A percentile compares a stretch with the other conserved stretches of the same genome.
Conservation (phyloP, 2,329 filamentous ascomycete genomes). For the Mycosphaerella sp. region DNA sequence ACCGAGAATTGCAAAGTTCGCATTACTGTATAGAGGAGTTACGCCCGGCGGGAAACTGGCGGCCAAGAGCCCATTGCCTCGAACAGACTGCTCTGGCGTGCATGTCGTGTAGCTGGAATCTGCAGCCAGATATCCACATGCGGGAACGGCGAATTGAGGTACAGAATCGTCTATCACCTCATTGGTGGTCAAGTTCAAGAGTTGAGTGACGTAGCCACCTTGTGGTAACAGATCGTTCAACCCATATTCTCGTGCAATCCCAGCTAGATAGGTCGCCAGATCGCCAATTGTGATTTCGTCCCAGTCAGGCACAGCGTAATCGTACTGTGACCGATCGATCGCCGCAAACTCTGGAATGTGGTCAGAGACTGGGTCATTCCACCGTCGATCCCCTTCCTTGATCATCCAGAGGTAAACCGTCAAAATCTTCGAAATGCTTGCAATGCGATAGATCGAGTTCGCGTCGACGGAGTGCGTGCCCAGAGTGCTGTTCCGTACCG, state of each 20-base stretch:
- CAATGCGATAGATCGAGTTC: slow-evolving; percentile 20
- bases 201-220: slow-evolving; percentile 23
- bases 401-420: slow-evolving; percentile 22
- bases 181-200: slow-evolving; percentile 32
- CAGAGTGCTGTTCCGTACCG: slow-evolving; percentile 11
- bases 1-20: slow-evolving; percentile 18
- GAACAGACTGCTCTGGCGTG: slow-evolving; percentile 7
- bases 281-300: slow-evolving; percentile 44
- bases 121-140: slow-evolving; percentile 15
- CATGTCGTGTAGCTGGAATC: slow-evolving; percentile 14
- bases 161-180: neutral
- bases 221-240: slow-evolving; percentile 15
- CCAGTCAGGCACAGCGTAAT: slow-evolving; percentile 40
- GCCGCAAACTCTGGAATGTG: slow-evolving; percentile 39
- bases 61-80: slow-evolving; percentile 8
- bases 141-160: slow-evolving; percentile 11
- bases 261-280: slow-evolving; percentile 44
- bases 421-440: slow-evolving; percentile 19
- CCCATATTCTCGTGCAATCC: slow-evolving; percentile 31
- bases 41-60: slow-evolving; percentile 15
- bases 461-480: slow-evolving; percentile 17
- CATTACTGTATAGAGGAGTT: slow-evolving; percentile 21
- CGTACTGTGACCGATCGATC: slow-evolving; percentile 27
- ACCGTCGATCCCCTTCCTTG: slow-evolving; percentile 15
- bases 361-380: slow-evolving; percentile 38